phyloP scores from a whole-genome alignment of 192 early-diverging fungal genomes.

The Coemansia sp. region DNA sequence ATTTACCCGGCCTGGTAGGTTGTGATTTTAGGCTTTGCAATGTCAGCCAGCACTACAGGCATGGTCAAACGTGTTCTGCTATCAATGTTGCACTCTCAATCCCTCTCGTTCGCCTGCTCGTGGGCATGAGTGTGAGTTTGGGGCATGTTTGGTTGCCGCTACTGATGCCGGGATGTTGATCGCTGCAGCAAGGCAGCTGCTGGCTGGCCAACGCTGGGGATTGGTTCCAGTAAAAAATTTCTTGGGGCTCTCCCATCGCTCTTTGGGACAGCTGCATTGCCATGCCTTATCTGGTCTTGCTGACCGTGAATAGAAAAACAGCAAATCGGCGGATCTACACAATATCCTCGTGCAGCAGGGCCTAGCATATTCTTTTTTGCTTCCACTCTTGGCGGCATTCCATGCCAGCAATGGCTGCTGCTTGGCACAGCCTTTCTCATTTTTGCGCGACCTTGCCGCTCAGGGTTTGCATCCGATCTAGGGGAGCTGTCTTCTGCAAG shows the following conservation, averaged over 20 bases:
- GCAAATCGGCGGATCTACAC: neutral
- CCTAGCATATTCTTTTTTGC: neutral
- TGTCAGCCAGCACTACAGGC: neutral
- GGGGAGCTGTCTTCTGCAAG: no score
- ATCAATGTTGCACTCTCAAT: neutral
- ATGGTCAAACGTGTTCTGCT: neutral
- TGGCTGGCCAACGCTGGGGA: neutral
- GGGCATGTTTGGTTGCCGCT: neutral
- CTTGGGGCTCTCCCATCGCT: neutral
- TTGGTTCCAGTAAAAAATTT: conserved; percentile 4
- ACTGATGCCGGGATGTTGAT: neutral
- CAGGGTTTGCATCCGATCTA: no score
- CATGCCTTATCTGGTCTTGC: neutral
- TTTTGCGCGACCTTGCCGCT: no score
- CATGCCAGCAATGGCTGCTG: neutral
- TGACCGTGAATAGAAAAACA: neutral
- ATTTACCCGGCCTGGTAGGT: neutral
- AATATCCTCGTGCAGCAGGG: conserved; percentile 3
- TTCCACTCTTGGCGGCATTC: neutral
- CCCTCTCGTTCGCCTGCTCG: neutral
- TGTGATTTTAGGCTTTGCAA: neutral
- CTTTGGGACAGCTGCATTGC: no score
- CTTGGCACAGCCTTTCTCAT: no score
- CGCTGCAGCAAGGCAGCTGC: no score
- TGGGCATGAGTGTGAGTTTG: neutral